phyloP scores from a whole-genome alignment of 192 early-diverging fungal species.

The Mortierella claussenii region DNA sequence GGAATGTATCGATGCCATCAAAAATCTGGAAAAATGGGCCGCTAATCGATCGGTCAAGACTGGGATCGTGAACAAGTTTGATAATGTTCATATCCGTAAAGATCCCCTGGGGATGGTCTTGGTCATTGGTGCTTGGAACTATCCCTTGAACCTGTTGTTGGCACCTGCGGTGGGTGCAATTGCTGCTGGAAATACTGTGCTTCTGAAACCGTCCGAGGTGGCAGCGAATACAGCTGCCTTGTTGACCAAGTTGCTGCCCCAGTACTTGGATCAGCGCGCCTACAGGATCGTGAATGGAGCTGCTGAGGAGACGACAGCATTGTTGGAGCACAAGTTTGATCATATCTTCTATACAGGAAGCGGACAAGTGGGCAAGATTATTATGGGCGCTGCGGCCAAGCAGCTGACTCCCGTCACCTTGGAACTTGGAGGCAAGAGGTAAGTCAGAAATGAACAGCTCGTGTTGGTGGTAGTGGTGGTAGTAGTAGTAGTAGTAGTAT shows the following conservation, averaged over 20 bases:
- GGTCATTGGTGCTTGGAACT: slow-evolving; percentile 68
- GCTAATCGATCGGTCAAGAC: slow-evolving; percentile 60
- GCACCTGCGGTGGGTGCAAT: slow-evolving; percentile 85
- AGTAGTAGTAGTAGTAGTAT: not conserved
- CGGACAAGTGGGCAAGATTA: slow-evolving; percentile 80
- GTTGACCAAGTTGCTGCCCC: slow-evolving; percentile 71
- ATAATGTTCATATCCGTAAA: slow-evolving; percentile 69
- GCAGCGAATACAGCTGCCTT: slow-evolving; percentile 70
- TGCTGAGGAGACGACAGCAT: slow-evolving; percentile 74
- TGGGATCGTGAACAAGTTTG: slow-evolving; percentile 61
- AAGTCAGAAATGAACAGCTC: no score
- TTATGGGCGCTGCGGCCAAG: slow-evolving; percentile 88
- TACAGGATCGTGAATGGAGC: slow-evolving; percentile 83
- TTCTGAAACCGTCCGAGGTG: slow-evolving; percentile 89
- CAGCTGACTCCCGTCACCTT: slow-evolving; percentile 89
- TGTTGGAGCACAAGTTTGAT: slow-evolving; percentile 86
- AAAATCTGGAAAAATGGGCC: slow-evolving; percentile 75
- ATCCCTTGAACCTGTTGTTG: slow-evolving; percentile 71
- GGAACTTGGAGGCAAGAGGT: slow-evolving; percentile 94
- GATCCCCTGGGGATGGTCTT: slow-evolving; percentile 69
- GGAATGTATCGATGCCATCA: slow-evolving; percentile 61
- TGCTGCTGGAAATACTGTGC: slow-evolving; percentile 90
- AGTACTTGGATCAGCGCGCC: slow-evolving; percentile 78
- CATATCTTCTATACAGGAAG: slow-evolving; percentile 96
- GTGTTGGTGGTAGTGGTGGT: no score